These are phyloP conservation scores for Floccularia luteovirens DNA, from an alignment of 768 basidiomycete genomes.

Conservation along the genomic window DNA sequence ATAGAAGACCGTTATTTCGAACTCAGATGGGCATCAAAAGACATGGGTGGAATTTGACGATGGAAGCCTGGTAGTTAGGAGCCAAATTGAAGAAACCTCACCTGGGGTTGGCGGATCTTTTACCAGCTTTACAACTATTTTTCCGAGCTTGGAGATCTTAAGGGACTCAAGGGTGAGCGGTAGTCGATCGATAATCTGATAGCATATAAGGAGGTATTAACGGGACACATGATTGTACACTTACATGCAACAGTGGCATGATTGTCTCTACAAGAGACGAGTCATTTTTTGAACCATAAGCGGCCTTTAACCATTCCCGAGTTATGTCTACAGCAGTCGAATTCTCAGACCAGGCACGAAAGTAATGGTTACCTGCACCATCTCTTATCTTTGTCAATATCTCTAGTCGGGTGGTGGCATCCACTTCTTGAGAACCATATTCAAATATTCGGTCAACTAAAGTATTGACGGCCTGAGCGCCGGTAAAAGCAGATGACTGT, in stretches of 20 bases:
- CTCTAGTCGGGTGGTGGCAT: constrained; percentile 57
- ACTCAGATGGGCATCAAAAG: background rate
- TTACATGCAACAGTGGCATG: constrained; percentile 83
- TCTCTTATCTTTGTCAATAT: constrained; percentile 75
- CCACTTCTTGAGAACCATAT: constrained; percentile 58
- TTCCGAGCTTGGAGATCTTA: constrained; percentile 69
- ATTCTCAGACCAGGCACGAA: constrained; percentile 81
- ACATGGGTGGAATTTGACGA: background rate
- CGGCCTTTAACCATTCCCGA: constrained; percentile 76
- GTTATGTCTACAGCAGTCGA: constrained; percentile 67
- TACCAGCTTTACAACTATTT: constrained; percentile 66
- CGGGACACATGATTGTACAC: constrained; percentile 22
- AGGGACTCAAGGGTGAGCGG: constrained; percentile 67
- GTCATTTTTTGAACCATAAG: constrained; percentile 10
- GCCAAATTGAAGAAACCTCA: constrained; percentile 41
- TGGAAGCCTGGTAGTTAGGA: constrained; percentile 2
- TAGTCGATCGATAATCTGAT: constrained; percentile 76
- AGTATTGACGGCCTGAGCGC: constrained; percentile 59
- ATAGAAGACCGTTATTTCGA: constrained; percentile 2
- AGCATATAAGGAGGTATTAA: constrained; percentile 2
- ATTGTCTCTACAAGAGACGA: constrained; percentile 17
- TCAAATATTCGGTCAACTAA: constrained; percentile 52
- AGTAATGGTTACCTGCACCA: constrained; percentile 80
- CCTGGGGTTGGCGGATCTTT: constrained; percentile 74
- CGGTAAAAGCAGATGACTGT: constrained; percentile 51